Evolutionary conservation across 2,329 filamentous ascomycete species (phyloP).

Genomic region (Penicillium nordicum): DNA sequence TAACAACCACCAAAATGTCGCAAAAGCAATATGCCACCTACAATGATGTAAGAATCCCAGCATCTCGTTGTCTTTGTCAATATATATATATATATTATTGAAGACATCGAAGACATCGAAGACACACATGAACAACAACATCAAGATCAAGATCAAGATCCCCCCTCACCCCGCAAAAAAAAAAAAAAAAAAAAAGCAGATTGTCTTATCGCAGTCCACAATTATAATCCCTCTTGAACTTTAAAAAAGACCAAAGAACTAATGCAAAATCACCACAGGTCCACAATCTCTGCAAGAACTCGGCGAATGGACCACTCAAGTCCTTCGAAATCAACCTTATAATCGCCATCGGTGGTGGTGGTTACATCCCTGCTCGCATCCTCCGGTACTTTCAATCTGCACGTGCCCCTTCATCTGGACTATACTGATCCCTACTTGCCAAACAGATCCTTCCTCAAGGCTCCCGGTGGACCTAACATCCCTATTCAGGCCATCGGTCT

Average conservation of each 20-base stretch:
- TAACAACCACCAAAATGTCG: slow-evolving; percentile 57
- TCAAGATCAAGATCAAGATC: background rate
- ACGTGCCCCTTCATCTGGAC: background rate
- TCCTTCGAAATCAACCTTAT: slow-evolving; percentile 54
- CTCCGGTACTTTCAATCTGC: slow-evolving; percentile 57
- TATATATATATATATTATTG: background rate
- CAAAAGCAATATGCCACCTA: slow-evolving; percentile 89
- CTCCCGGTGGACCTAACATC: slow-evolving; percentile 82
- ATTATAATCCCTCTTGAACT: background rate
- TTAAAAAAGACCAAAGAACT: slow-evolving; percentile 1
- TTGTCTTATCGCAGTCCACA: slow-evolving; percentile 6
- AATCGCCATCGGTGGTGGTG: slow-evolving; percentile 96
- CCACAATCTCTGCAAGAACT: slow-evolving; percentile 92
- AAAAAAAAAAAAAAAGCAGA: background rate
- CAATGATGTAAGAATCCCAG: slow-evolving; percentile 66
- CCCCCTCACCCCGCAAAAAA: slow-evolving; percentile 5
- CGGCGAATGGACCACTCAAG: slow-evolving; percentile 42
- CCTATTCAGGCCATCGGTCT: slow-evolving; percentile 98
- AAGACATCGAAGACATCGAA: background rate
- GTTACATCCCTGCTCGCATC: slow-evolving; percentile 95
- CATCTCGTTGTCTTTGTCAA: background rate
- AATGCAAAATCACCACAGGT: slow-evolving; percentile 56
- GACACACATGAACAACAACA: background rate
- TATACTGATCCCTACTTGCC: background rate
- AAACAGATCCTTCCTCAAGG: slow-evolving; percentile 81